phyloP scores from a whole-genome alignment of 257 asterid species.

The Apocynum venetum region DNA sequence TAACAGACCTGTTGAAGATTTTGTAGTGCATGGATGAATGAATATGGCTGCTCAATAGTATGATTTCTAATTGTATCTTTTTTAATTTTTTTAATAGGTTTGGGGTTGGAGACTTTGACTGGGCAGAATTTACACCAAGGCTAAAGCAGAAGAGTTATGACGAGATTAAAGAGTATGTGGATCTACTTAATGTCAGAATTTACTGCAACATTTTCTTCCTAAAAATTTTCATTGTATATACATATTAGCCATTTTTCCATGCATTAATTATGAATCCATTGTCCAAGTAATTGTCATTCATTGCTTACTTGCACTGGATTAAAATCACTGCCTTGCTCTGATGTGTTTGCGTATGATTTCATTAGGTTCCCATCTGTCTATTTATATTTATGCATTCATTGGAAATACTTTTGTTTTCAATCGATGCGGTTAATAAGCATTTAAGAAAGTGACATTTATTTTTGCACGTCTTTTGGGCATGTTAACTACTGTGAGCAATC shows the following conservation, averaged over 20 bases:
- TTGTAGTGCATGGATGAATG: not conserved
- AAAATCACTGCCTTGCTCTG: not conserved
- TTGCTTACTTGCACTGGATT: not conserved
- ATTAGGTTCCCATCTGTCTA: not conserved
- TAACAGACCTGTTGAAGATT: not conserved
- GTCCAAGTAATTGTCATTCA: not conserved
- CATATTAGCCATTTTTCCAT: not conserved
- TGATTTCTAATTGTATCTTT: not conserved
- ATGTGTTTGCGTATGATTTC: not conserved
- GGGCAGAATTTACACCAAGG: slow-evolving; percentile 82
- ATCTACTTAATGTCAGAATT: not conserved
- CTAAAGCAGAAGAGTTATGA: slow-evolving; percentile 79
- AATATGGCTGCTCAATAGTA: not conserved
- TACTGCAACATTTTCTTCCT: not conserved
- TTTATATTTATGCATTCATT: not conserved
- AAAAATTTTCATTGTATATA: not conserved
- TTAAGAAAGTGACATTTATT: not conserved
- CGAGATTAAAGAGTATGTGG: slow-evolving; percentile 73
- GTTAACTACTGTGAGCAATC: not conserved
- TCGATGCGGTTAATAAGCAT: not conserved
- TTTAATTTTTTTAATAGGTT: slow-evolving; percentile 35
- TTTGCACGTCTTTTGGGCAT: not conserved
- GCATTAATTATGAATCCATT: not conserved
- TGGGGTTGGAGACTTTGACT: slow-evolving; percentile 79
- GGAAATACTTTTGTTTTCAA: not conserved